Conservation (phyloP, 2,329 filamentous ascomycete species). For the Trichoderma sp. region DNA sequence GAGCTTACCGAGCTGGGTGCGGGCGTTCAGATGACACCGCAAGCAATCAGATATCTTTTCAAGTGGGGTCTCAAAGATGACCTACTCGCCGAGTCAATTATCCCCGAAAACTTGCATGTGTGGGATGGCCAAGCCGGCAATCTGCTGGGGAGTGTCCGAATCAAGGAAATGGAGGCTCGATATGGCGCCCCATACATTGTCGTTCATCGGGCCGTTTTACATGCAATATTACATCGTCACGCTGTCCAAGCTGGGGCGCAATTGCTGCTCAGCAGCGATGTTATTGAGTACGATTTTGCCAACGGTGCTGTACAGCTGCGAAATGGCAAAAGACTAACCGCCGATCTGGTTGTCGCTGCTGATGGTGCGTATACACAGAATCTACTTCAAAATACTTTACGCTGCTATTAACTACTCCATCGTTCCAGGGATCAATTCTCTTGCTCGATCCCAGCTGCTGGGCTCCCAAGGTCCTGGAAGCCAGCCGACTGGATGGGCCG, state of each 20-base stretch:
- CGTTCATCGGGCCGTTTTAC: slow-evolving; percentile 37
- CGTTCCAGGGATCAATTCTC: slow-evolving; percentile 28
- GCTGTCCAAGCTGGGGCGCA: slow-evolving; percentile 28
- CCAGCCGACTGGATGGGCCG: slow-evolving; percentile 37
- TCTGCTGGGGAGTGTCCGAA: slow-evolving; percentile 22
- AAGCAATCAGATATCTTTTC: slow-evolving; percentile 31
- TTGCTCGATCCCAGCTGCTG: slow-evolving; percentile 25
- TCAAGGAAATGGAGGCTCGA: slow-evolving; percentile 25
- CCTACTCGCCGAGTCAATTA: slow-evolving; percentile 22
- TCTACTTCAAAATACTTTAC: background rate
- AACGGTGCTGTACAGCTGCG: slow-evolving; percentile 24
- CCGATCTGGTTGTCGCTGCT: slow-evolving; percentile 36
- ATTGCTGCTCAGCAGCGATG: slow-evolving; percentile 27
- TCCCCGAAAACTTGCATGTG: slow-evolving; percentile 25
- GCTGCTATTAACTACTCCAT: background rate
- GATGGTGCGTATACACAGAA: slow-evolving; percentile 29
- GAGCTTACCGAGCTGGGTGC: slow-evolving; percentile 40
- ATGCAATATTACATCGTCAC: slow-evolving; percentile 31
- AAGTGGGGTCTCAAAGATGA: slow-evolving; percentile 30
- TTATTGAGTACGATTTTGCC: slow-evolving; percentile 26
- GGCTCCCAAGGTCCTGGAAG: slow-evolving; percentile 20
- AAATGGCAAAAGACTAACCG: slow-evolving; percentile 26
- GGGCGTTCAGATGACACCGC: slow-evolving; percentile 34
- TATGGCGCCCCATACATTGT: slow-evolving; percentile 35
- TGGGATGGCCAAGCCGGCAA: slow-evolving; percentile 28